A percentile compares a stretch with the other conserved stretches of the same genome.
Conservation (phyloP, 306 rosid species). For the Sicyos baderoa region DNA sequence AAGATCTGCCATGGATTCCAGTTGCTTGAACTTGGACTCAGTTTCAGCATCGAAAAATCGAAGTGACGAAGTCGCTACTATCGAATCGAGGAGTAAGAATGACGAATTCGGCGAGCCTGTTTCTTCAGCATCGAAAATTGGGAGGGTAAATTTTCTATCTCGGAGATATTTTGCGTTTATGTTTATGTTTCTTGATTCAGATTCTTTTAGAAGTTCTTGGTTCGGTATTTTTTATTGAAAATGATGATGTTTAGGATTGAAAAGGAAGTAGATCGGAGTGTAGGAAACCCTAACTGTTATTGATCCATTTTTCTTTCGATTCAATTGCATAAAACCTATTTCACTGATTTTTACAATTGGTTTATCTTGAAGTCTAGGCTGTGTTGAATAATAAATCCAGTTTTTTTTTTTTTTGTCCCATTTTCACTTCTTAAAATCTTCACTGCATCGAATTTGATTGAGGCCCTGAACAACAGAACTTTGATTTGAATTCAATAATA, state of each 20-base stretch:
- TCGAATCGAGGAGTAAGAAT: conserved; percentile 28
- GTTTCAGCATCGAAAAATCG: conserved; percentile 30
- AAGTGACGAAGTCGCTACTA: conserved; percentile 13
- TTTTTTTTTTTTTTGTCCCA: no score
- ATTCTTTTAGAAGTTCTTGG: neutral
- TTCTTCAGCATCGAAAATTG: conserved; percentile 48
- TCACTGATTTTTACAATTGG: neutral
- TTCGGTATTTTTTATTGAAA: neutral
- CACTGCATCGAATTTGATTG: neutral
- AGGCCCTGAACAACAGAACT: neutral
- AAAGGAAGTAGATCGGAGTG: neutral
- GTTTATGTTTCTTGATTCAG: neutral
- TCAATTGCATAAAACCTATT: neutral
- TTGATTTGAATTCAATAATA: neutral
- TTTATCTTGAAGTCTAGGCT: neutral
- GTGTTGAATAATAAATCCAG: no score
- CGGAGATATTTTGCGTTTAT: neutral
- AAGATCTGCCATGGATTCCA: conserved; percentile 46
- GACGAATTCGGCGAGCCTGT: conserved; percentile 22
- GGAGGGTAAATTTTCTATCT: conserved; percentile 32
- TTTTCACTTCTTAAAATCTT: neutral
- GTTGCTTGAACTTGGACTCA: conserved; percentile 42
- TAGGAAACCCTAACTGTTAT: neutral
- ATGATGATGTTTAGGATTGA: neutral
- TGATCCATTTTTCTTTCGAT: neutral